Evolutionary conservation across 345 rosid species (phyloP).

Genomic region (Lumnitzera racemosa): DNA sequence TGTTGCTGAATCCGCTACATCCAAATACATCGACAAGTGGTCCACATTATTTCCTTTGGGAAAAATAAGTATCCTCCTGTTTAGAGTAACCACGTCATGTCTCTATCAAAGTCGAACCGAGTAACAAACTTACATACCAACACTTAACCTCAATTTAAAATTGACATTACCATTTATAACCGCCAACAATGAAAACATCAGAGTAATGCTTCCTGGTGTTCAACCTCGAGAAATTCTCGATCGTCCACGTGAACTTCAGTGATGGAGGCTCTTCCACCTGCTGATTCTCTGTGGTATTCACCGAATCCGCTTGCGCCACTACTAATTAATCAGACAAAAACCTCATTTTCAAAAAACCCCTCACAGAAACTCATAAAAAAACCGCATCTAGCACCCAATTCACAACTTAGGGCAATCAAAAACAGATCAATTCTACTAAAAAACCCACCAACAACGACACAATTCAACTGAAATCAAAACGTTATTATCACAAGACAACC

Average conservation of each 20-base stretch:
- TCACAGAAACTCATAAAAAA: conserved; percentile 9
- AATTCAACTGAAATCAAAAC: background rate
- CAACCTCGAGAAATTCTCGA: conserved; percentile 62
- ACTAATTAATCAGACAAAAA: conserved; percentile 18
- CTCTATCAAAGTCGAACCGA: conserved; percentile 11
- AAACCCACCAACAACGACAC: background rate
- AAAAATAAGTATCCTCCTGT: conserved; percentile 80
- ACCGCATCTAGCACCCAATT: conserved; percentile 19
- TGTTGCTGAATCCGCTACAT: conserved; percentile 72
- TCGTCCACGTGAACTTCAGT: conserved; percentile 73
- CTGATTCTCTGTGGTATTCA: conserved; percentile 57
- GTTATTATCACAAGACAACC: background rate
- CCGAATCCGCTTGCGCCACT: conserved; percentile 57
- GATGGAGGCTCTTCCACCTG: conserved; percentile 74
- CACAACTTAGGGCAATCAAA: conserved; percentile 12
- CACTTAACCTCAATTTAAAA: background rate
- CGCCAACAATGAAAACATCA: conserved; percentile 62
- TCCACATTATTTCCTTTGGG: conserved; percentile 98
- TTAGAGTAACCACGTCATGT: conserved; percentile 5
- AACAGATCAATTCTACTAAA: background rate
- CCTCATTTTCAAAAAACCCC: background rate
- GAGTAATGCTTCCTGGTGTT: conserved; percentile 83
- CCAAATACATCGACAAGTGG: conserved; percentile 92
- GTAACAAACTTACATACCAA: background rate
- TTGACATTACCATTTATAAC: conserved; percentile 66